Evolutionary conservation across 1,139 yeast species (phyloP).

Genomic region (Protomyces lactucae-debilis): DNA sequence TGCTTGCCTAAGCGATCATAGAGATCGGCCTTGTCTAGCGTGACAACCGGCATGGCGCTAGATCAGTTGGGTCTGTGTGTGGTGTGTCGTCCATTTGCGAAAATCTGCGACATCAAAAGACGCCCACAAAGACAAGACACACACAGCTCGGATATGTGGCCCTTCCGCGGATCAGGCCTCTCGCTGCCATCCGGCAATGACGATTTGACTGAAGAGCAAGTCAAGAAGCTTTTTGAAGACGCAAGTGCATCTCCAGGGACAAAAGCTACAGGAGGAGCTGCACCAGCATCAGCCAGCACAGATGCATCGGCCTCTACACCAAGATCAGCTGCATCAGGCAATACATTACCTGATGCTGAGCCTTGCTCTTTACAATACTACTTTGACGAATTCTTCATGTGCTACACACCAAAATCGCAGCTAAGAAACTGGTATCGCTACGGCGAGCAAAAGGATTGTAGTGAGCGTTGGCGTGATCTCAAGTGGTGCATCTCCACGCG

Average conservation of each 20-base stretch:
- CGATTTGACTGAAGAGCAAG: constrained; percentile 17
- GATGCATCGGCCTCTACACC: not conserved
- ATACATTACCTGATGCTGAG: constrained; percentile 1
- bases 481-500: constrained; percentile 29
- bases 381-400: constrained; percentile 31
- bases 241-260: not conserved
- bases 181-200: not conserved
- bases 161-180: not conserved
- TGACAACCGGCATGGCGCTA: constrained; percentile 84
- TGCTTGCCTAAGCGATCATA: constrained; percentile 60
- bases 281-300: not conserved
- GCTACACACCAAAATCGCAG: constrained; percentile 29
- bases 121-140: too few species aligned
- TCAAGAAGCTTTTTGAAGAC: constrained; percentile 2
- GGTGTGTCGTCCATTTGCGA: not conserved
- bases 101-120: too few species aligned
- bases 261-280: not conserved
- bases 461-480: constrained; percentile 28
- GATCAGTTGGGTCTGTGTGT: not conserved
- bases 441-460: constrained; percentile 28
- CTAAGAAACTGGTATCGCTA: constrained; percentile 30
- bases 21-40: constrained; percentile 90
- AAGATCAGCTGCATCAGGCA: not conserved
- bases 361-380: constrained; percentile 25
- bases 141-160: constrained; percentile 6